Conservation (phyloP, 352 stramenopile species). For the Pythium chondricola region DNA sequence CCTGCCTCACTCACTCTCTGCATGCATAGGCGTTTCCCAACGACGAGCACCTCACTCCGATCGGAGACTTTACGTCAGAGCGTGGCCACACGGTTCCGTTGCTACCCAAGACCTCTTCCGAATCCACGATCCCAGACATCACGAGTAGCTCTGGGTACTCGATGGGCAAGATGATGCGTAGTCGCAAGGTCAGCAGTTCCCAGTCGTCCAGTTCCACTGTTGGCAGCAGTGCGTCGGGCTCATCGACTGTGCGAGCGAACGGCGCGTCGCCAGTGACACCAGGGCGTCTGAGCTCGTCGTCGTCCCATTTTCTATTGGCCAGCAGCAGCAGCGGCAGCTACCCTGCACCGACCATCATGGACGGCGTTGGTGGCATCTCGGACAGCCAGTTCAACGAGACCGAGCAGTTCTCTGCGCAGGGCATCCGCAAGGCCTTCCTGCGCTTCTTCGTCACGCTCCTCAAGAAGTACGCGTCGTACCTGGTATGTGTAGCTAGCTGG, state of each 20-base stretch:
- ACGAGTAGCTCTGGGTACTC: conserved; percentile 50
- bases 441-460: conserved; percentile 78
- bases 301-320: conserved; percentile 17
- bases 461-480: conserved; percentile 71
- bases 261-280: conserved; percentile 13
- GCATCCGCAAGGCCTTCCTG: conserved; percentile 65
- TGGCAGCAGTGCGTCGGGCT: conserved; percentile 5
- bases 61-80: conserved; percentile 64
- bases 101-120: conserved; percentile 47
- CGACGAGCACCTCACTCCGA: conserved; percentile 74
- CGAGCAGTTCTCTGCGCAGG: conserved; percentile 60
- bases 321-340: too few species aligned
- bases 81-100: conserved; percentile 67
- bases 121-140: conserved; percentile 41
- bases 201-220: conserved; percentile 25
- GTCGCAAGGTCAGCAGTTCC: conserved; percentile 40
- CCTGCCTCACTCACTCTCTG: too few species aligned
- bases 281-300: conserved; percentile 25
- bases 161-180: conserved; percentile 63
- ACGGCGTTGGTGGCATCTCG: conserved; percentile 37
- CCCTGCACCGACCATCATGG: conserved; percentile 12
- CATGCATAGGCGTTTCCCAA: conserved; percentile 78
- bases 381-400: conserved; percentile 67
- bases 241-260: conserved; percentile 21
- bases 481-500: conserved; percentile 30